These are phyloP conservation scores for Paraphaeosphaeria sporulosa DNA, from an alignment of 2,329 filamentous ascomycete genomes.

Conservation along the genomic window DNA sequence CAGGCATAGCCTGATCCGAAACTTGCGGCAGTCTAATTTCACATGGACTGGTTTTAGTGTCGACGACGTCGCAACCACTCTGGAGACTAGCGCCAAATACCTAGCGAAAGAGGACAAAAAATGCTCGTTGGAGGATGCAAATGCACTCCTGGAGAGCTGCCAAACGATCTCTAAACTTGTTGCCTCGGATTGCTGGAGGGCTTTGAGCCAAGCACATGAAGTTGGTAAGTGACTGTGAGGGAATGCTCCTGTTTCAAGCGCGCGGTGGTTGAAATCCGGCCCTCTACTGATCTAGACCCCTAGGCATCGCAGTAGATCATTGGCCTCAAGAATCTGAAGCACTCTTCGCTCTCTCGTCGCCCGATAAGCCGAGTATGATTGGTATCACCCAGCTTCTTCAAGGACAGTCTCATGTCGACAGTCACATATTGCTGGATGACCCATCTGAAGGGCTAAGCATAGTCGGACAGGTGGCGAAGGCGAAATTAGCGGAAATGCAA, in stretches of 20 bases:
- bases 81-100: slow-evolving; percentile 74
- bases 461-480: slow-evolving; percentile 39
- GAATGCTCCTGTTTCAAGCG: neutral
- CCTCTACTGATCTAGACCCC: neutral
- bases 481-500: slow-evolving; percentile 32
- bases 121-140: slow-evolving; percentile 68
- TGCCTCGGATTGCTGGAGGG: slow-evolving; percentile 67
- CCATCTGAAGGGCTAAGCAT: slow-evolving; percentile 34
- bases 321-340: slow-evolving; percentile 69
- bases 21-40: slow-evolving; percentile 84
- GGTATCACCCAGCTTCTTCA: slow-evolving; percentile 64
- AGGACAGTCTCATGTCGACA: slow-evolving; percentile 64
- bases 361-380: slow-evolving; percentile 60
- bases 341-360: slow-evolving; percentile 70
- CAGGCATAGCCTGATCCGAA: slow-evolving; percentile 74
- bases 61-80: slow-evolving; percentile 67
- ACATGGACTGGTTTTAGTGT: slow-evolving; percentile 80
- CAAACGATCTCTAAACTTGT: slow-evolving; percentile 67
- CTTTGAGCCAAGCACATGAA: slow-evolving; percentile 76
- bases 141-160: slow-evolving; percentile 70
- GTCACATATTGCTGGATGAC: slow-evolving; percentile 32
- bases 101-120: slow-evolving; percentile 66
- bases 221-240: slow-evolving; percentile 60
- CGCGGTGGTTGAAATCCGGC: neutral
- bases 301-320: slow-evolving; percentile 66